Percentiles rank a stretch among this genome's conserved stretches.
These are phyloP conservation scores for Salix purpurea DNA, from an alignment of 345 rosid species.

Conservation along the genomic window DNA sequence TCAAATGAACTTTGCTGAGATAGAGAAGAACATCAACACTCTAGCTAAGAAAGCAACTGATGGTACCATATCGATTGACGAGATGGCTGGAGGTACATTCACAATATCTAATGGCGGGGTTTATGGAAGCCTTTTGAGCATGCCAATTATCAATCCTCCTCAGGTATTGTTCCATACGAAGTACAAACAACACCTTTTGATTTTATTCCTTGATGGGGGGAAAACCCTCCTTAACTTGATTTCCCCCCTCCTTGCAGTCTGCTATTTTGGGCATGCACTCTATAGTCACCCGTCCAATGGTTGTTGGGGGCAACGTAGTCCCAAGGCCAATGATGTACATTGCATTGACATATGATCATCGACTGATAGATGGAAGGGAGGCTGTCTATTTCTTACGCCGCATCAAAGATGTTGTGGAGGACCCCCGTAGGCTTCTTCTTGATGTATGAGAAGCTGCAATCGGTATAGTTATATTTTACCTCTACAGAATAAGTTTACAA, in stretches of 20 bases:
- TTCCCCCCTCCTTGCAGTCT: conserved; percentile 32
- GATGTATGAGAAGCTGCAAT: conserved; percentile 27
- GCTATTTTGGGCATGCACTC: conserved; percentile 79
- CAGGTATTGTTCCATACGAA: conserved; percentile 42
- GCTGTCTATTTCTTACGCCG: conserved; percentile 67
- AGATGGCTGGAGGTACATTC: conserved; percentile 93
- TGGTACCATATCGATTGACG: conserved; percentile 80
- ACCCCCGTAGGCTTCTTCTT: conserved; percentile 60
- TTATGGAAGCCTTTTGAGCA: conserved; percentile 82
- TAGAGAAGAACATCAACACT: conserved; percentile 72
- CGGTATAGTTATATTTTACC: too few relatives aligned
- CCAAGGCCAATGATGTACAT: conserved; percentile 77
- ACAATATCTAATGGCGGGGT: conserved; percentile 71
- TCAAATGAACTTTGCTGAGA: conserved; percentile 66
- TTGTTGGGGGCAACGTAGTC: conserved; percentile 45
- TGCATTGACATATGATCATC: conserved; percentile 64
- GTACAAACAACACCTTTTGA: neutral
- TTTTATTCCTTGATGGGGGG: neutral
- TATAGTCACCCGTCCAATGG: conserved; percentile 66
- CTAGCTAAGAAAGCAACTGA: conserved; percentile 79
- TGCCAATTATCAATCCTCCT: conserved; percentile 89
- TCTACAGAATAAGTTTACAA: too few relatives aligned
- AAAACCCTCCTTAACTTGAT: neutral
- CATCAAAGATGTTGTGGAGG: conserved; percentile 67
- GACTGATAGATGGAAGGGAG: conserved; percentile 79